Evolutionary conservation across 306 rosid genomes (phyloP), one percentile per base, ranked within the genome.

Genomic region (Clitoria ternatea): DNA sequence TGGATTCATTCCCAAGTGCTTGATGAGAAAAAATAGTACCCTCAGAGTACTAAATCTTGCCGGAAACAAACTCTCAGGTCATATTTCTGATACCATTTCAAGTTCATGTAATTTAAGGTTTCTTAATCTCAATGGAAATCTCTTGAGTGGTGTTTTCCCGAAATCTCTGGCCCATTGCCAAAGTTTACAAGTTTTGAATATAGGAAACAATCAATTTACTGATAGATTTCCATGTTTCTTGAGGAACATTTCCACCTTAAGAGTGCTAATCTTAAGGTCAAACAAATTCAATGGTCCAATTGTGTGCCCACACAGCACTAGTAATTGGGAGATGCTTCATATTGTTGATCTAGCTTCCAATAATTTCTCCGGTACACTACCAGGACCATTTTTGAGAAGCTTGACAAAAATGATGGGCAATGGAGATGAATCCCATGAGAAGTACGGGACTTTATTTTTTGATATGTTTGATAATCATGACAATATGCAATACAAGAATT

Each of bases 321-420:
- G 0, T 4, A 0, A 30, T 47, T 88, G 70, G 3, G 35, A 68
- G 29, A 76, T 62, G 69, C 64, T 76, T 68, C 75, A 69, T 6
- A 76, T 76, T 37, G 75, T 76, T 49, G 80, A 76, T 49, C 19
- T 76, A 8, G 63, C 80, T 33, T 18, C 20, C 35, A 86, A 83
- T 68, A 73, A 59, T 59, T 83, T 83, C 13, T 61, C 4, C 1
- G 86, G 81, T 7, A n/a, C 20, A 43, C 7, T 83, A 57, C 77
- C 74, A 6, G 19, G 56, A 40, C 1, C 7, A 54, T 11, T 14
- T 53, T 32, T 83, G 50, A 36, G 1, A 30, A 57, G 59, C 0
- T 83, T 77, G 87, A n/a, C 15, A 14, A 69, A 69, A 49, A 72
- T 86, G 80, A n/a, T 29, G 32, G 18, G 6, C 27, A 35, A 43